A percentile compares a stretch with the other conserved stretches of the same genome.
Evolutionary conservation across 2,329 filamentous ascomycete genomes (phyloP).

Genomic region (Pezicula radicicola): DNA sequence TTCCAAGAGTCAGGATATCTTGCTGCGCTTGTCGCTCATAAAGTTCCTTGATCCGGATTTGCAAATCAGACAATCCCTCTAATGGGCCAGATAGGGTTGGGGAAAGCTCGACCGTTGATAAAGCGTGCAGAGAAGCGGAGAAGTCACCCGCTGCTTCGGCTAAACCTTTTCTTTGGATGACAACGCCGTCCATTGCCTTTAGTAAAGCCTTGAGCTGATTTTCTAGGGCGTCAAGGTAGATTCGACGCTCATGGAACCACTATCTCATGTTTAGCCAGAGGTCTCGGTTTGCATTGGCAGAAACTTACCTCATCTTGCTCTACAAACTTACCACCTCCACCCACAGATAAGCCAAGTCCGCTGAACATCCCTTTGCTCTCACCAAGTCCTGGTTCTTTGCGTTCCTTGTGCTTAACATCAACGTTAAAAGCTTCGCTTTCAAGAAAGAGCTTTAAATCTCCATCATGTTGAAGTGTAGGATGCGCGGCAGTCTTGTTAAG

Average conservation of each 20-base stretch:
- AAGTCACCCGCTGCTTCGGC: conserved; percentile 93
- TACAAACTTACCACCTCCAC: conserved; percentile 82
- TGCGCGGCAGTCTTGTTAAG: conserved; percentile 92
- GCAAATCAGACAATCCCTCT: conserved; percentile 87
- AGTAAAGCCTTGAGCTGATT: conserved; percentile 85
- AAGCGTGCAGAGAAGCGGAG: conserved; percentile 84
- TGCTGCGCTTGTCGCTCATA: conserved; percentile 97
- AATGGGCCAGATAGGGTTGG: conserved; percentile 84
- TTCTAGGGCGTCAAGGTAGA: conserved; percentile 93
- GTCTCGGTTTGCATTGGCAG: neutral
- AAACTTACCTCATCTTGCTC: conserved; percentile 87
- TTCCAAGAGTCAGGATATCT: conserved; percentile 91
- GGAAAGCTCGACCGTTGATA: conserved; percentile 90
- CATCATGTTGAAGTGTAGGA: conserved; percentile 86
- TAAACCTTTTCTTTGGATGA: conserved; percentile 87
- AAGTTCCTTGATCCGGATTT: conserved; percentile 89
- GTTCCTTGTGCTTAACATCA: conserved; percentile 96
- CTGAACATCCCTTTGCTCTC: conserved; percentile 95
- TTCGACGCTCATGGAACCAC: conserved; percentile 97
- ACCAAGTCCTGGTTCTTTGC: conserved; percentile 77
- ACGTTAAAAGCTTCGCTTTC: conserved; percentile 96
- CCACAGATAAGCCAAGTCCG: conserved; percentile 75
- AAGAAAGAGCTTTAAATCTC: conserved; percentile 91
- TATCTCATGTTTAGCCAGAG: conserved; percentile 32
- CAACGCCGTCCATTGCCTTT: conserved; percentile 92